phyloP scores from a whole-genome alignment of 2,329 filamentous ascomycete species.

The Verticillium klebahnii region DNA sequence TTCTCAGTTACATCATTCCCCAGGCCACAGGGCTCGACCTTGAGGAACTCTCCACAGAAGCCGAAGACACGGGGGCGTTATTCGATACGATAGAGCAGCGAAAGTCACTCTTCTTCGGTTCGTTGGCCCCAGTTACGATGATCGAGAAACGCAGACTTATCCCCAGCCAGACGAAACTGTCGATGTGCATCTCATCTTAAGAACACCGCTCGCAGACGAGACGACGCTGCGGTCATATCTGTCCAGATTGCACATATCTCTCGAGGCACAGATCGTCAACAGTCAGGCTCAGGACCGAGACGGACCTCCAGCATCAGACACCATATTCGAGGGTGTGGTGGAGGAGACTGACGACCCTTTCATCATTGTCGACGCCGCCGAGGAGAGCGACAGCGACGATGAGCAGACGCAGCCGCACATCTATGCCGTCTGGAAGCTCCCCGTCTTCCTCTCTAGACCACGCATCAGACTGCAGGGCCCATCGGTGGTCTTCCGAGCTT shows the following conservation, averaged over 20 bases:
- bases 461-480: constrained; percentile 63
- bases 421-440: constrained; percentile 56
- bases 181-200: constrained; percentile 63
- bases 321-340: constrained; percentile 53
- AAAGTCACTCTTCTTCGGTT: constrained; percentile 69
- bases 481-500: constrained; percentile 59
- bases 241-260: constrained; percentile 56
- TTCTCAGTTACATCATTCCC: constrained; percentile 58
- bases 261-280: constrained; percentile 64
- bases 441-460: constrained; percentile 54
- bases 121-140: constrained; percentile 21
- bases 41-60: constrained; percentile 43
- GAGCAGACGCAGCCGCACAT: constrained; percentile 31
- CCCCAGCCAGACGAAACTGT: constrained; percentile 65
- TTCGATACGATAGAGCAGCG: constrained; percentile 58
- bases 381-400: constrained; percentile 20
- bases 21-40: constrained; percentile 49
- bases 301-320: constrained; percentile 46
- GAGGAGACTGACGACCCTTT: constrained; percentile 45
- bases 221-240: constrained; percentile 54
- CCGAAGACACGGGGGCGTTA: constrained; percentile 37
- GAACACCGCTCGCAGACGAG: constrained; percentile 57
- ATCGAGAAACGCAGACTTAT: constrained; percentile 22
- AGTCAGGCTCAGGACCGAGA: constrained; percentile 44
- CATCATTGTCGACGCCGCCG: constrained; percentile 40